A percentile compares a stretch with the other conserved stretches of the same genome.
phyloP scores from a whole-genome alignment of 2,329 filamentous ascomycete species.

The Hypoxylon sp. region DNA sequence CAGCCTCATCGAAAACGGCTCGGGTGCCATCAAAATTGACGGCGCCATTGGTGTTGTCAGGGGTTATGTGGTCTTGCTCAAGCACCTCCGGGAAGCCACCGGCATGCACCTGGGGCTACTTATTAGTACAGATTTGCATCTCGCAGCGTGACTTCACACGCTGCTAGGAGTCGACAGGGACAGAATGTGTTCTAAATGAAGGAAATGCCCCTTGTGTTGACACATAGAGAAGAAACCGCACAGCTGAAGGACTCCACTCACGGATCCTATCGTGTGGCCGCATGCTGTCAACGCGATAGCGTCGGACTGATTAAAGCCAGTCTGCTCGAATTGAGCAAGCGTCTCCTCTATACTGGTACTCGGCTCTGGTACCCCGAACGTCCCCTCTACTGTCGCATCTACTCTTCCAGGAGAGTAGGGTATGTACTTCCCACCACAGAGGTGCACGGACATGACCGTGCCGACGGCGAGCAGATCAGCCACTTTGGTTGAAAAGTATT shows the following conservation, averaged over 20 bases:
- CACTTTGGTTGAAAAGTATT: slow-evolving; percentile 34
- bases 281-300: slow-evolving; percentile 47
- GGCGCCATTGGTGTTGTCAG: slow-evolving; percentile 45
- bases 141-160: not conserved
- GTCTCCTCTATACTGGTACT: slow-evolving; percentile 44
- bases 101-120: slow-evolving; percentile 37
- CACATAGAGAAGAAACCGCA: not conserved
- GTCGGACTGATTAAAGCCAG: slow-evolving; percentile 46
- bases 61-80: slow-evolving; percentile 36
- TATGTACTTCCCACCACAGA: slow-evolving; percentile 46
- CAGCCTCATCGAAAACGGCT: slow-evolving; percentile 41
- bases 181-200: not conserved
- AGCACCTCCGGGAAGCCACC: slow-evolving; percentile 46
- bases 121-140: not conserved
- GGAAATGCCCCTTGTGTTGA: not conserved
- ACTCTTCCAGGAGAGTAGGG: slow-evolving; percentile 46
- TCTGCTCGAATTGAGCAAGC: slow-evolving; percentile 41
- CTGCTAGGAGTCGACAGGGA: not conserved
- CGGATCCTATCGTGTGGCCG: slow-evolving; percentile 48
- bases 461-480: slow-evolving; percentile 48
- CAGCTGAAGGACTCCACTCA: slow-evolving; percentile 11
- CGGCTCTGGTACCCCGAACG: slow-evolving; percentile 46
- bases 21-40: slow-evolving; percentile 43
- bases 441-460: slow-evolving; percentile 48
- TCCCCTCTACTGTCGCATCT: slow-evolving; percentile 45